Base-by-base conservation (phyloP, 2,329 filamentous ascomycete genomes). In the Parastagonospora avenae region DNA sequence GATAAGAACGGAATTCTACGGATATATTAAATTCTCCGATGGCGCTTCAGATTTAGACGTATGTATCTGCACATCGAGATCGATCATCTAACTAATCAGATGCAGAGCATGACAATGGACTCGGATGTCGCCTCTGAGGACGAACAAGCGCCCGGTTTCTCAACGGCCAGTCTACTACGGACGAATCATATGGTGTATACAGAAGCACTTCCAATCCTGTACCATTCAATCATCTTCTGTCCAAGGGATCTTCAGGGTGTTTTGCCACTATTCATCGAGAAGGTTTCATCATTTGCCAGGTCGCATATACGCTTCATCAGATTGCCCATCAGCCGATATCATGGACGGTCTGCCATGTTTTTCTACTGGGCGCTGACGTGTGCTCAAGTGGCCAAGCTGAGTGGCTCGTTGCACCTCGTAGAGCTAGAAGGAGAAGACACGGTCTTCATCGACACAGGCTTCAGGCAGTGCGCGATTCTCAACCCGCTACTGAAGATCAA, bases 141-240 rank as follows among this genome's bases (percentile, higher is more conserved):
- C n/a, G n/a, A n/a, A n/a, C n/a, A n/a, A n/a, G n/a, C n/a, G n/a
- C n/a, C n/a, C n/a, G n/a, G n/a, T n/a, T n/a, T n/a, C n/a, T n/a
- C n/a, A n/a, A n/a, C n/a, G n/a, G n/a, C 59, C 3, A 30, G 42
- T 7, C 40, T 67, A 4, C 54, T 67, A 7, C 48, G 33, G 2
- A 46, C 47, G 4, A 63, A 54, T 41, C 47, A 48, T 2, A 46
- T 54, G 10, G 52, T 67, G 11, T 66, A 67, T 37, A 30, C 51
- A 24, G 66, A 69, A 48, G 64, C 66, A n/a, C 50, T 69, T 9
- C 64, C 64, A 3, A 39, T 66, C 8, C 57, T 67, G 0, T 69
- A 67, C 37, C 8, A 42, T 2, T 48, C 55, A 2, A 50, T 57
- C 35, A 57, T 29, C 7, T 67, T 67, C 39, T 42, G 40, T 9